Evolutionary conservation across 129 eudicot species (phyloP).

Genomic region (Flaveria linearis): DNA sequence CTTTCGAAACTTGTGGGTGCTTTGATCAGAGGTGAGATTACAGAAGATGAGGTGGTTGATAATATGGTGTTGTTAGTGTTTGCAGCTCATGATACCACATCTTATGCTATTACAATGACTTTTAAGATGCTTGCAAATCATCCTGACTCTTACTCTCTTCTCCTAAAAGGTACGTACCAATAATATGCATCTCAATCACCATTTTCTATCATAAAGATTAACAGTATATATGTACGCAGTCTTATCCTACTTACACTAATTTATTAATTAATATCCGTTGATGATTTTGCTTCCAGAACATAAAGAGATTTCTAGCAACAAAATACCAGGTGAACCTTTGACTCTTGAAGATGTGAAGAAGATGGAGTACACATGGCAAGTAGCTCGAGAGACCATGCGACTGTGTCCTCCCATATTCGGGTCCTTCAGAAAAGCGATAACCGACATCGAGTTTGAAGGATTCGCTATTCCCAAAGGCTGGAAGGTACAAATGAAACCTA

Average conservation of each 20-base stretch:
- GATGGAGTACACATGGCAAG: conserved; percentile 40
- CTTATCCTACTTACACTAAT: too few species aligned
- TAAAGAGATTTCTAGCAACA: conserved; percentile 47
- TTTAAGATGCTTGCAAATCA: conserved; percentile 76
- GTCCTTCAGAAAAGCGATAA: conserved; percentile 68
- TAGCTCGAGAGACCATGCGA: conserved; percentile 78
- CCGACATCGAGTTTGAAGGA: conserved; percentile 48
- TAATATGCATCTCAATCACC: conserved; percentile 43
- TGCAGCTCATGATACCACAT: conserved; percentile 91
- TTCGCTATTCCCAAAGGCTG: conserved; percentile 36
- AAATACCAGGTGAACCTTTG: conserved; percentile 26
- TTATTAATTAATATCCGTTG: background rate
- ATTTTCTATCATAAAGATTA: background rate
- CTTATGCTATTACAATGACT: conserved; percentile 82
- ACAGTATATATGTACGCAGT: too few species aligned
- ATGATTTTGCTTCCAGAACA: conserved; percentile 49
- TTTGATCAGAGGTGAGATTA: conserved; percentile 70
- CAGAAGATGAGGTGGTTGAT: conserved; percentile 76
- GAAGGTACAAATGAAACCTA: conserved; percentile 15
- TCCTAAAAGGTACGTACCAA: conserved; percentile 68
- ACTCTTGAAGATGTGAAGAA: conserved; percentile 29
- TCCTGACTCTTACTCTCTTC: conserved; percentile 56
- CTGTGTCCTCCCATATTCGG: conserved; percentile 78
- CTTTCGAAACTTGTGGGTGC: conserved; percentile 56
- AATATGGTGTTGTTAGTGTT: conserved; percentile 75